Base-by-base conservation (phyloP, 2,329 filamentous ascomycete species). In the Trichoderma sp. region DNA sequence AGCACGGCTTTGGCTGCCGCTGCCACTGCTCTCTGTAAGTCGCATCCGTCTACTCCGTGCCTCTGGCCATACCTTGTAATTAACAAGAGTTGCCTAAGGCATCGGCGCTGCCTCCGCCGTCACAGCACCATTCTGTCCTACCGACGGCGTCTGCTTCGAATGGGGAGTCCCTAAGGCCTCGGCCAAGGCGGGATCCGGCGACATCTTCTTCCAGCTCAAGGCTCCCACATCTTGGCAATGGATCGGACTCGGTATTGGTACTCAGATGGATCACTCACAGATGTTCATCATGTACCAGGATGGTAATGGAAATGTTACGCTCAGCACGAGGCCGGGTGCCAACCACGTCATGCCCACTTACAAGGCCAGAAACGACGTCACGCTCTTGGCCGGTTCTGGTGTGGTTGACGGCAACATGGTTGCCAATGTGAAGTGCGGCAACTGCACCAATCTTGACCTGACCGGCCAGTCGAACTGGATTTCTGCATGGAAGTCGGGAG, bases 221-320 rank as follows among this genome's bases (percentile, higher is more conserved):
- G 88, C 88, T 4, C 86, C 87, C 1, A 82, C 83, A 2, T 81
- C 80, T 6, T 86, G 86, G 77, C 76, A 79, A 72, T 92, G 90
- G 90, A 83, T 90, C 18, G 86, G 83, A 9, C 81, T 91, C 21
- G 90, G 88, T 34, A 87, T 87, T 36, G 90, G 90, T 60, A 75
- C 76, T 0, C 72, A 74, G 56, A 92, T 92, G 90, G 53, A 78
- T 15, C 86, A 84, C 36, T 79, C 89, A 64, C 86, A 89, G 77
- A 90, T 91, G 71, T 91, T 92, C 77, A 74, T 92, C 76, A 83
- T 91, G 74, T 92, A 92, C 78, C 80, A 86, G 60, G 84, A 89
- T 74, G 87, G 88, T 72, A 74, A 75, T 4, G 86, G 86, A 73
- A 91, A 91, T 76, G 83, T 91, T 28, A 92, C 90, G 1, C 77